Conservation (phyloP, 2,329 filamentous ascomycete species). For the Ascochyta fabae region DNA sequence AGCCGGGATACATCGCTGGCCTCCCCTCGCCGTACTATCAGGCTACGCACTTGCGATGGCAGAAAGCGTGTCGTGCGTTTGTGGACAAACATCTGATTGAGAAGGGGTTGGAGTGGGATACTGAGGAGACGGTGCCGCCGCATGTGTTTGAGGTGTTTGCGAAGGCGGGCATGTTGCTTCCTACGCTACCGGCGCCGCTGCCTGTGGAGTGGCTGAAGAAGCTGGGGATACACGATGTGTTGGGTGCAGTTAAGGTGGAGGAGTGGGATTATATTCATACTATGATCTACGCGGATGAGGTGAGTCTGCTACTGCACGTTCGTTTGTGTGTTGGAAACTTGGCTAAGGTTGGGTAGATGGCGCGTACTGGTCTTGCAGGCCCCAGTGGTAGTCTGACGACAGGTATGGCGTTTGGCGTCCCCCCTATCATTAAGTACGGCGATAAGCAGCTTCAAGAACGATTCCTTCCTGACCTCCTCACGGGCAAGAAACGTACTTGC, state of each 20-base stretch:
- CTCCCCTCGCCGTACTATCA: constrained; percentile 76
- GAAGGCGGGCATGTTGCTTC: constrained; percentile 72
- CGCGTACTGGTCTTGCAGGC: constrained; percentile 68
- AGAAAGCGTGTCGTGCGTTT: constrained; percentile 71
- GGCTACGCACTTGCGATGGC: constrained; percentile 68
- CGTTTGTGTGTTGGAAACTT: not conserved
- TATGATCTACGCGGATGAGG: constrained; percentile 73
- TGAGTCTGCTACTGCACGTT: constrained; percentile 25
- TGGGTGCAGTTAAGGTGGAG: constrained; percentile 71
- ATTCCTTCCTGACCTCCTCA: constrained; percentile 74
- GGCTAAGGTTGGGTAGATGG: constrained; percentile 57
- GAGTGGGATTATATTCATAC: constrained; percentile 77
- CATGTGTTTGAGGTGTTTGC: constrained; percentile 71
- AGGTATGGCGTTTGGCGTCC: constrained; percentile 75
- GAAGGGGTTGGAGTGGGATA: constrained; percentile 74
- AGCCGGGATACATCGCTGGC: constrained; percentile 73
- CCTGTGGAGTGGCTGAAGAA: constrained; percentile 71
- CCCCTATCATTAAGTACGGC: constrained; percentile 74
- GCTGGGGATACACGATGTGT: constrained; percentile 69
- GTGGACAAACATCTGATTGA: constrained; percentile 67
- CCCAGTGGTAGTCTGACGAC: constrained; percentile 71
- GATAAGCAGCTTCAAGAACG: constrained; percentile 66
- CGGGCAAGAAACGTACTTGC: constrained; percentile 70
- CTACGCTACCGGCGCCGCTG: constrained; percentile 71
- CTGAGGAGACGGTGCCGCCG: constrained; percentile 66